phyloP scores from a whole-genome alignment of 768 basidiomycete species.

The Lactarius deliciosus region DNA sequence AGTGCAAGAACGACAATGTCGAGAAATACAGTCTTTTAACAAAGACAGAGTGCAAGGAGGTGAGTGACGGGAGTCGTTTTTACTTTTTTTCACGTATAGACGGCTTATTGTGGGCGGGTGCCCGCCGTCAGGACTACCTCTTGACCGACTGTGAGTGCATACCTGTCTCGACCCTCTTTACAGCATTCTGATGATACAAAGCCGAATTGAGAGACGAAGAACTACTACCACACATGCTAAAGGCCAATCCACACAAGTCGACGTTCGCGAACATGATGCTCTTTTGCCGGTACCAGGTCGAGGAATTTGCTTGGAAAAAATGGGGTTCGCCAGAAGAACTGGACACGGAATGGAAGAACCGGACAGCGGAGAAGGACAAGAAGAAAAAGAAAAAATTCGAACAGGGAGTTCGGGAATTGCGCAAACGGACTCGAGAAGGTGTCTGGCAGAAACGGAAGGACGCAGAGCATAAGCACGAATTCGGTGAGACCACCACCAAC shows the following conservation, averaged over 20 bases:
- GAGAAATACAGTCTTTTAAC: constrained; percentile 95
- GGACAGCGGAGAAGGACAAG: constrained; percentile 79
- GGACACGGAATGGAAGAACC: constrained; percentile 81
- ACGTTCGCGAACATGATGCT: constrained; percentile 99
- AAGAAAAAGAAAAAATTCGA: constrained; percentile 96
- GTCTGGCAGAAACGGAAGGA: constrained; percentile 88
- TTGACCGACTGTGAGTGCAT: constrained; percentile 76
- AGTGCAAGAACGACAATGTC: constrained; percentile 84
- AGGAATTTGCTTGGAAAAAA: constrained; percentile 96
- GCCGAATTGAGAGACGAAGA: constrained; percentile 94
- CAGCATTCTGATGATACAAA: constrained; percentile 35
- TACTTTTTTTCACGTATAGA: not conserved
- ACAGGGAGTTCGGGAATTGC: constrained; percentile 78
- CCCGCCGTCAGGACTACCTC: constrained; percentile 73
- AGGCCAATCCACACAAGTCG: constrained; percentile 92
- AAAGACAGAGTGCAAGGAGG: constrained; percentile 98
- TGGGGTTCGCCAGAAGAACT: constrained; percentile 94
- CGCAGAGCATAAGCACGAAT: constrained; percentile 84
- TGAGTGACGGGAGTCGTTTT: constrained; percentile 36
- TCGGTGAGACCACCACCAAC: constrained; percentile 56
- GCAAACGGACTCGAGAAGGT: constrained; percentile 83
- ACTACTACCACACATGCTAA: constrained; percentile 86
- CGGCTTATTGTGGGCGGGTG: not conserved
- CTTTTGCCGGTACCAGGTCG: constrained; percentile 89
- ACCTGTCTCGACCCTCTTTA: constrained; percentile 3